Conservation (phyloP, 805 yeast species). For the Huiozyma sinensis region DNA sequence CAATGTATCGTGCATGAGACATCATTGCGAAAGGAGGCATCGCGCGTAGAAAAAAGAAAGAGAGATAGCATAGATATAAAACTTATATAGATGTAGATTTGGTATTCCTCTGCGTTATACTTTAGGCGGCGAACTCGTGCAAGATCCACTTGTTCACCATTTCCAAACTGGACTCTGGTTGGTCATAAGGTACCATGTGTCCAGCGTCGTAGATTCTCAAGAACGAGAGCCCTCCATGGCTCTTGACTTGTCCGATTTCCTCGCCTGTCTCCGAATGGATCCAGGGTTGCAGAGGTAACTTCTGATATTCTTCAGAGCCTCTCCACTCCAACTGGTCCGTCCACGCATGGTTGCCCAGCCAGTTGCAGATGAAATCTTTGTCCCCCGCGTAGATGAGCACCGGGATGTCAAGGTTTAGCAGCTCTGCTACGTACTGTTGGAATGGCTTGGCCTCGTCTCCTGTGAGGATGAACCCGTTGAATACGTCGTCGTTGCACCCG, state of each 20-base stretch:
- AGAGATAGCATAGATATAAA: background rate
- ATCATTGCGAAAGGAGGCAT: too few species aligned
- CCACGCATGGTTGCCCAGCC: slow-evolving; percentile 88
- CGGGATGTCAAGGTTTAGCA: slow-evolving; percentile 62
- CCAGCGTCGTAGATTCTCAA: slow-evolving; percentile 75
- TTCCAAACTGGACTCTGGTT: slow-evolving; percentile 60
- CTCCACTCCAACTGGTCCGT: slow-evolving; percentile 58
- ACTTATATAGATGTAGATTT: background rate
- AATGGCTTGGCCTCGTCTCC: slow-evolving; percentile 86
- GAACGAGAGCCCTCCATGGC: slow-evolving; percentile 59
- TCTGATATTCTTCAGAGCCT: slow-evolving; percentile 38
- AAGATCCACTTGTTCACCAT: slow-evolving; percentile 69
- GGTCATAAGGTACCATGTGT: slow-evolving; percentile 88
- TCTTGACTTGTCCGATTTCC: slow-evolving; percentile 65
- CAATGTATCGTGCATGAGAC: too few species aligned
- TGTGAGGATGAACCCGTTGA: slow-evolving; percentile 54
- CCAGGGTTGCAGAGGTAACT: slow-evolving; percentile 36
- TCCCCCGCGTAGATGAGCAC: slow-evolving; percentile 91
- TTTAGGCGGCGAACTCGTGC: slow-evolving; percentile 30
- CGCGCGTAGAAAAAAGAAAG: background rate
- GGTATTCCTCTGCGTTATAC: background rate
- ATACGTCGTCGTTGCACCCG: slow-evolving; percentile 60
- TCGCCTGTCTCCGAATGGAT: slow-evolving; percentile 27
- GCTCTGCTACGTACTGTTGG: slow-evolving; percentile 59
- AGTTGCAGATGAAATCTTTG: slow-evolving; percentile 84